Evolutionary conservation across 208 protist species (phyloP), one percentile per base, ranked within the genome.

Genomic region (Leishmania braziliensis): DNA sequence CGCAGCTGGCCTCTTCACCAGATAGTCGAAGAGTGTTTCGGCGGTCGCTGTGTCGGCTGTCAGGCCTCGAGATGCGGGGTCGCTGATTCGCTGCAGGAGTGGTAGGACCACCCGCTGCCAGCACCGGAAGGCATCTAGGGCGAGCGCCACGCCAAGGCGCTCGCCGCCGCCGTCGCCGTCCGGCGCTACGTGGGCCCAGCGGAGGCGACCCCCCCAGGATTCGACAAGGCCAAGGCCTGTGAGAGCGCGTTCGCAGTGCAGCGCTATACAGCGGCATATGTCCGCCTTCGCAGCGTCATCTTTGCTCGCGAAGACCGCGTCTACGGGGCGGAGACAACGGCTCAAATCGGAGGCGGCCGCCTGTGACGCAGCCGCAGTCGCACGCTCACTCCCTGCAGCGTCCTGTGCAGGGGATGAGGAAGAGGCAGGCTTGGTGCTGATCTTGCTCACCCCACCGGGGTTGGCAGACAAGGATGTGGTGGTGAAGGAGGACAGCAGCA

Each of bases 251-350:
- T 71, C 78, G 29, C 65, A 84, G 66, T 81, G 75, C 54, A 58
- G 60, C n/a, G 81, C 76, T 58, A 86, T 51, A 60, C 82, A 82
- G 29, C 81, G 81, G 60, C 80, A 86, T 62, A 87, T 73, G 68
- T 86, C 87, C 71, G 84, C 84, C 79, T 82, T 89, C 26, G 86
- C 48, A 5, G 84, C 81, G 14, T 65, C 83, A 26, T 84, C 77
- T 48, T 72, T 81, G 20, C 72, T 74, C 3, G 72, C 51, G 72
- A 79, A 89, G 26, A 66, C 5, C 39, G n/a, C 69, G 23, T 82
- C 66, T 1, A 72, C 72, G 16, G 76, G 82, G 73, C 77, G 78
- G 62, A 75, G 43, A 39, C 18, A 18, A 46, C 20, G 77, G 23
- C 4, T 46, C 36, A 39, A 39, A 39, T 39, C 36, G 36, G 36